Conservation (phyloP, 345 rosid species). For the Pelargonium nanum region DNA sequence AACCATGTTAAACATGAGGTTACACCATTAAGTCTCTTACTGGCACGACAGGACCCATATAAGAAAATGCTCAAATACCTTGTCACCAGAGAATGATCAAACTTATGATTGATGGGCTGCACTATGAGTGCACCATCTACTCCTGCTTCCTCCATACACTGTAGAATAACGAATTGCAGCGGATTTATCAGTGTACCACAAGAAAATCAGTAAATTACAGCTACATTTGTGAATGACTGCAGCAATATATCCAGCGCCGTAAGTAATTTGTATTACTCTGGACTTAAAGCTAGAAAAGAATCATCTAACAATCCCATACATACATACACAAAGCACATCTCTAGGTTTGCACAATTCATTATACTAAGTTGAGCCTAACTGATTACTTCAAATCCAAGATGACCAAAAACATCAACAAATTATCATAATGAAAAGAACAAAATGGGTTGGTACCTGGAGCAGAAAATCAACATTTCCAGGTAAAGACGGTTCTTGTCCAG, state of each 20-base stretch:
- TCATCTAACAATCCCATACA: too few species aligned
- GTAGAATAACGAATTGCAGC: conserved; percentile 1
- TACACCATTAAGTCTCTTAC: neutral
- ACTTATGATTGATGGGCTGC: conserved; percentile 90
- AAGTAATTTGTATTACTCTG: too few species aligned
- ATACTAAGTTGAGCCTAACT: too few species aligned
- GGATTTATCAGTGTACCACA: neutral
- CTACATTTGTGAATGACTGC: neutral
- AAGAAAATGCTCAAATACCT: conserved; percentile 32
- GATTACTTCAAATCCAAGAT: too few species aligned
- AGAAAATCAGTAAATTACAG: neutral
- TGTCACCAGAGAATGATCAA: conserved; percentile 81
- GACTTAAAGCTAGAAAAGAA: too few species aligned
- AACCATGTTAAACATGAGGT: neutral
- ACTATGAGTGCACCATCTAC: conserved; percentile 93
- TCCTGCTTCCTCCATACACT: conserved; percentile 86
- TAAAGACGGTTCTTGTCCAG: conserved; percentile 84
- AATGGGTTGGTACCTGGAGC: conserved; percentile 47
- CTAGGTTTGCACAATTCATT: too few species aligned
- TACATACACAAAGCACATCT: too few species aligned
- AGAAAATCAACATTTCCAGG: conserved; percentile 74
- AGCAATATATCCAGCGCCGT: too few species aligned
- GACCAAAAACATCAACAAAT: neutral
- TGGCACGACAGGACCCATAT: too few species aligned
- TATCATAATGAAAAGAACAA: too few species aligned